Conservation (phyloP, 1,284 basidiomycete genomes). For the Pholiota adiposa region DNA sequence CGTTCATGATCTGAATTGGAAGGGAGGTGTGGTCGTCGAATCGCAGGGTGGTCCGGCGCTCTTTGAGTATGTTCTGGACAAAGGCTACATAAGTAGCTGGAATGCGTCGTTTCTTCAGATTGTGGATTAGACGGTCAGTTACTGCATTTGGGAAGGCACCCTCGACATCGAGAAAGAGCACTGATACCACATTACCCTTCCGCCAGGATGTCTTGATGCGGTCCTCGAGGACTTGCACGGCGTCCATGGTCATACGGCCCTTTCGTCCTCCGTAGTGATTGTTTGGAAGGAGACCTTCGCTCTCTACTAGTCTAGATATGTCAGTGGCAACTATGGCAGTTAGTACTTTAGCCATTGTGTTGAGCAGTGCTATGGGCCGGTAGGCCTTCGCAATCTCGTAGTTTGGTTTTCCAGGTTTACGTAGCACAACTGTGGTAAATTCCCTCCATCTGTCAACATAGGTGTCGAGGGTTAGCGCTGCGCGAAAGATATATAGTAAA, state of each 20-base stretch:
- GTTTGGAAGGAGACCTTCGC: constrained; percentile 23
- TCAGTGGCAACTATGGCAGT: constrained; percentile 16
- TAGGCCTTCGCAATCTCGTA: constrained; percentile 40
- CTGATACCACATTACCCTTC: constrained; percentile 30
- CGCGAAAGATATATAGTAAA: constrained; percentile 17
- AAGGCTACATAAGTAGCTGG: constrained; percentile 21
- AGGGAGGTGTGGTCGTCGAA: constrained; percentile 33
- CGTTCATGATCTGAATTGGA: constrained; percentile 22
- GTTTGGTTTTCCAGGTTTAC: constrained; percentile 41
- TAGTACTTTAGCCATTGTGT: constrained; percentile 38
- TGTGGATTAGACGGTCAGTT: constrained; percentile 32
- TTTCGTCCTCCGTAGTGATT: constrained; percentile 40
- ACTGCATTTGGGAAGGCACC: constrained; percentile 29
- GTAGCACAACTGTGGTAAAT: constrained; percentile 37
- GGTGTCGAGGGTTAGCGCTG: constrained; percentile 26
- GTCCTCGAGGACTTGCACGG: constrained; percentile 33
- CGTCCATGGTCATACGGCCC: constrained; percentile 38
- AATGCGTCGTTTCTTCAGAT: constrained; percentile 31
- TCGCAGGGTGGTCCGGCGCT: constrained; percentile 23
- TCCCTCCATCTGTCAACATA: constrained; percentile 38
- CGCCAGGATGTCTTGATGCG: constrained; percentile 34
- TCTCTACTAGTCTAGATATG: constrained; percentile 19
- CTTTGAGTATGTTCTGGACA: constrained; percentile 17
- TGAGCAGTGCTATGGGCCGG: constrained; percentile 38
- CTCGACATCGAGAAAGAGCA: constrained; percentile 37